These are phyloP conservation scores for Logfia minima DNA, from an alignment of 129 eudicot species.

Conservation along the genomic window DNA sequence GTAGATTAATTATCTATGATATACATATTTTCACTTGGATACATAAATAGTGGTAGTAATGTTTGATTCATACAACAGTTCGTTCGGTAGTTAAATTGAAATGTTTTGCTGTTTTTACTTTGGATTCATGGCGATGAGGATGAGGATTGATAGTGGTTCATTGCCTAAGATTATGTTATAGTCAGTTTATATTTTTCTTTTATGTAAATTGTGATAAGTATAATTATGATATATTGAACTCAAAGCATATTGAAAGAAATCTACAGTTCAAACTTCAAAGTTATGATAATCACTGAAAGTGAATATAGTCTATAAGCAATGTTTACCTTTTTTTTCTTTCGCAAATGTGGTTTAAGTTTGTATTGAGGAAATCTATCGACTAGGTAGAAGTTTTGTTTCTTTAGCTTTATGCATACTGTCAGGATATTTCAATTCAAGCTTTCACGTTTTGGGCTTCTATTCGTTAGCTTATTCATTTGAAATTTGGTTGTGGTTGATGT, in stretches of 20 bases:
- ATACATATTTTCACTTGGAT: too few species aligned
- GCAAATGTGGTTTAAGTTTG: neutral
- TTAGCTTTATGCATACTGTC: neutral
- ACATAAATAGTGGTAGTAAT: too few species aligned
- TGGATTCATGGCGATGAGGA: neutral
- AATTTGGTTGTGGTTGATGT: conserved; percentile 5
- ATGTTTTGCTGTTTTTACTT: neutral
- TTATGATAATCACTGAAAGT: neutral
- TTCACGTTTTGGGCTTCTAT: neutral
- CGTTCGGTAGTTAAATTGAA: neutral
- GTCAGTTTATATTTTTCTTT: too few species aligned
- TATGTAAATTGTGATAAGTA: too few species aligned
- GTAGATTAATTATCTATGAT: conserved; percentile 21
- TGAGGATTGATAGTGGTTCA: too few species aligned
- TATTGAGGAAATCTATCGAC: neutral
- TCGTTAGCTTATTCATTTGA: neutral
- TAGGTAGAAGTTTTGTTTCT: neutral
- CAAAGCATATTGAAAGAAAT: neutral
- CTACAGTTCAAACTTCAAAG: neutral
- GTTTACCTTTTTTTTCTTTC: neutral
- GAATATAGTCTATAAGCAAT: too few species aligned
- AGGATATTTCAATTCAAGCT: neutral
- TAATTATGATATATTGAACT: too few species aligned
- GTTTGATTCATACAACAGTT: neutral
- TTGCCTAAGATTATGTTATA: too few species aligned